These are phyloP conservation scores for Allantophomopsis cytisporea DNA, from an alignment of 2,329 filamentous ascomycete species.

Conservation along the genomic window DNA sequence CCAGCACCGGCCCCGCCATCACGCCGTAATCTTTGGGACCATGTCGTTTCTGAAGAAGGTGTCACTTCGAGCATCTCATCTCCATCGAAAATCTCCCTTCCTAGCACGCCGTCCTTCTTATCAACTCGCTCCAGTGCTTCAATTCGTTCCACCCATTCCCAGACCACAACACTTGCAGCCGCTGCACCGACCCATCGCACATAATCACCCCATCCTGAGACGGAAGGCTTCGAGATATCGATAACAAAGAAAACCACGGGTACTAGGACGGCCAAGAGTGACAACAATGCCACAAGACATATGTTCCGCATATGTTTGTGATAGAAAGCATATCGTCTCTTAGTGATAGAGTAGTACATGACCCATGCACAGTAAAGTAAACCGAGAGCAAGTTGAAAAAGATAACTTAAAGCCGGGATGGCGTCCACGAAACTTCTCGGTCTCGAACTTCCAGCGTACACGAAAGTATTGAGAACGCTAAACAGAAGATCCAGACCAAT, in stretches of 20 bases:
- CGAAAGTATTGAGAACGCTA: conserved; percentile 80
- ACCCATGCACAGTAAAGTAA: conserved; percentile 63
- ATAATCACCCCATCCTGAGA: conserved; percentile 65
- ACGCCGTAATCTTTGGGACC: conserved; percentile 25
- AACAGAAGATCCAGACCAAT: conserved; percentile 87
- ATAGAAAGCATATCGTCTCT: conserved; percentile 58
- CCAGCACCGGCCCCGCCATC: conserved; percentile 20
- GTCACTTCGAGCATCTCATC: conserved; percentile 60
- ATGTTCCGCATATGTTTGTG: conserved; percentile 62
- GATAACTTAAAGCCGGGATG: conserved; percentile 66
- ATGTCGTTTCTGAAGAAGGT: conserved; percentile 40
- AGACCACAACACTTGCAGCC: conserved; percentile 65
- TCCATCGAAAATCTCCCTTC: conserved; percentile 58
- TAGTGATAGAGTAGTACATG: conserved; percentile 59
- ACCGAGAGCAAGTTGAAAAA: conserved; percentile 58
- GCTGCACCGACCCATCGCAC: conserved; percentile 65
- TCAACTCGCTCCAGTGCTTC: conserved; percentile 62
- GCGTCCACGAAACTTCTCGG: conserved; percentile 76
- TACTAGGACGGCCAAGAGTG: conserved; percentile 50
- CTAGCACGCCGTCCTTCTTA: conserved; percentile 58
- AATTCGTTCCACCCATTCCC: conserved; percentile 70
- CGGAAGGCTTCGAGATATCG: conserved; percentile 55
- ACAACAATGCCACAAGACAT: conserved; percentile 50
- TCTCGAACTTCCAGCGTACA: conserved; percentile 41
- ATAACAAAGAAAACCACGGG: conserved; percentile 65